Conservation (phyloP, 768 basidiomycete species). For the Megacollybia marginata region DNA sequence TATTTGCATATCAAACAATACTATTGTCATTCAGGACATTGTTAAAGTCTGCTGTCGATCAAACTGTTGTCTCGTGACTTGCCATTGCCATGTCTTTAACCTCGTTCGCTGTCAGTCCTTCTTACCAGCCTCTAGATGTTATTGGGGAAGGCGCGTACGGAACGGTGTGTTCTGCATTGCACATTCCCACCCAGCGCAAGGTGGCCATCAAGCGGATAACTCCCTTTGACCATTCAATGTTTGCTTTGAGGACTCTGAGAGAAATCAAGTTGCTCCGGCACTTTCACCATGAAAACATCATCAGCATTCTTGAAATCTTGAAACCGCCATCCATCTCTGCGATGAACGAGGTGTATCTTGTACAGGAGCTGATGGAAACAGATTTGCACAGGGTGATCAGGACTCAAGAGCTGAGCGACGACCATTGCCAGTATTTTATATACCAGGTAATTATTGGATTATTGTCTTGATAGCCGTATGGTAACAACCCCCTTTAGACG, state of each 20-base stretch:
- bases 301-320: constrained; percentile 91
- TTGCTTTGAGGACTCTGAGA: constrained; percentile 75
- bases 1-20: no score
- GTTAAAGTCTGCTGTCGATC: no score
- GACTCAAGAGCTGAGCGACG: constrained; percentile 89
- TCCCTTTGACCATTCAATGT: constrained; percentile 94
- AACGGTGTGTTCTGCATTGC: constrained; percentile 57
- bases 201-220: constrained; percentile 97
- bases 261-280: constrained; percentile 93
- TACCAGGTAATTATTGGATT: constrained; percentile 79
- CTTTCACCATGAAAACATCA: constrained; percentile 84
- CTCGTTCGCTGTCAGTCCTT: constrained; percentile 41
- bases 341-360: constrained; percentile 81
- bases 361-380: constrained; percentile 63
- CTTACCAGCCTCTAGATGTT: constrained; percentile 72
- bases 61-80: no score
- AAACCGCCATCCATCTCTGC: constrained; percentile 61
- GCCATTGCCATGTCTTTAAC: constrained; percentile 12
- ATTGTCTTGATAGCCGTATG: constrained; percentile 1
- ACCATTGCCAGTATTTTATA: constrained; percentile 96
- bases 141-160: constrained; percentile 96
- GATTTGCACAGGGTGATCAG: constrained; percentile 95
- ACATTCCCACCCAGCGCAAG: constrained; percentile 50
- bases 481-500: constrained; percentile 38
- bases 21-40: no score